Evolutionary conservation across 139 green algal species (phyloP).

Genomic region (Coelastrella sp.): DNA sequence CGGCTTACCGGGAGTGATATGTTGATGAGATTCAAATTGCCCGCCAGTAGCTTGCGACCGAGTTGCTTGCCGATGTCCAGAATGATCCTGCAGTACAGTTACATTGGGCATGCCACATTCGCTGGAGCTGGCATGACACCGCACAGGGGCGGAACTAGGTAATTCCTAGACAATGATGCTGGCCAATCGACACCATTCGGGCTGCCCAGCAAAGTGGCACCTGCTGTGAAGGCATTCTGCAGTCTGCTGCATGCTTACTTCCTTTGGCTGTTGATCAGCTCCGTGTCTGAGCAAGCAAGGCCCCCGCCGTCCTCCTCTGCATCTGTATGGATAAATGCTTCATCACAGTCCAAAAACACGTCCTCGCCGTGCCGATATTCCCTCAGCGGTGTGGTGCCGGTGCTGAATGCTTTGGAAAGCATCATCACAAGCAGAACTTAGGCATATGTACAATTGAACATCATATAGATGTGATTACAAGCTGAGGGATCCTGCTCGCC

Average conservation of each 20-base stretch:
- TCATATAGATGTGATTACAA: background rate
- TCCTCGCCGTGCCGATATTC: conserved; percentile 9
- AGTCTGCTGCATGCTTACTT: background rate
- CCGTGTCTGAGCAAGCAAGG: background rate
- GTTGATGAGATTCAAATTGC: conserved; percentile 89
- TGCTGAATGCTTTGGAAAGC: conserved; percentile 24
- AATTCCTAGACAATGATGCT: background rate
- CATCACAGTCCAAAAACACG: conserved; percentile 29
- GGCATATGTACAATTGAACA: background rate
- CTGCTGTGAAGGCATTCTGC: background rate
- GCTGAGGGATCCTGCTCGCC: background rate
- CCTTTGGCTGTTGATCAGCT: conserved; percentile 32
- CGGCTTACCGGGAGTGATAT: conserved; percentile 80
- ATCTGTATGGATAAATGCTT: conserved; percentile 4
- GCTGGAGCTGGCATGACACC: background rate
- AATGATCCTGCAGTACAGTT: conserved; percentile 63
- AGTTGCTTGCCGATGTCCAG: conserved; percentile 75
- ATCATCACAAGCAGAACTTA: background rate
- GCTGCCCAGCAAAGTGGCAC: background rate
- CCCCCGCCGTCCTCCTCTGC: conserved; percentile 10
- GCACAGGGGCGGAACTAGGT: background rate
- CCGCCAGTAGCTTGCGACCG: conserved; percentile 67
- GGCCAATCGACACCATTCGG: background rate
- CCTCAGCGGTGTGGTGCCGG: background rate
- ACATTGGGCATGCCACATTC: background rate